Percentiles rank a stretch among this genome's conserved stretches.
phyloP scores from a whole-genome alignment of 2,329 filamentous ascomycete genomes.

The Alternaria sp. region DNA sequence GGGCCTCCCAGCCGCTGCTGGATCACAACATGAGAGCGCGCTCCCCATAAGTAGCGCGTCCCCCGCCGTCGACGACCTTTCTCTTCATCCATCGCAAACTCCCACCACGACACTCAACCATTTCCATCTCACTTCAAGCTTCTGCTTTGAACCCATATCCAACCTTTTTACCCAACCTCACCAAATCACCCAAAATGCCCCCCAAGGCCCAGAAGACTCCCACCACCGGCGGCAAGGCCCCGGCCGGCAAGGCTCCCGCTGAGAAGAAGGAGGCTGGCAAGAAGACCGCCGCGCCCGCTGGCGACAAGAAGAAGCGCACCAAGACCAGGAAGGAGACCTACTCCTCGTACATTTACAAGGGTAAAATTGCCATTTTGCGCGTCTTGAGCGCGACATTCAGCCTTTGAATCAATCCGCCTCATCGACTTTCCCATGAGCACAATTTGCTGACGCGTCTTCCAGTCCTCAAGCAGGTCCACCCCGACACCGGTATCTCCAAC shows the following conservation, averaged over 20 bases:
- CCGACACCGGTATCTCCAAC: constrained; percentile 99
- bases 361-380: constrained; percentile 62
- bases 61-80: constrained; percentile 52
- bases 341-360: constrained; percentile 99
- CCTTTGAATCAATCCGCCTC: neutral
- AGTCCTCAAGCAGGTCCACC: constrained; percentile 99
- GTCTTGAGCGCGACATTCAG: constrained; percentile 14
- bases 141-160: constrained; percentile 22
- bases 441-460: constrained; percentile 50
- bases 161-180: constrained; percentile 18
- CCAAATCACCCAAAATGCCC: constrained; percentile 73
- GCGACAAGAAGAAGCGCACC: constrained; percentile 99
- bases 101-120: constrained; percentile 40
- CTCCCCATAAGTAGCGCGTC: constrained; percentile 55
- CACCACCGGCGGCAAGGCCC: constrained; percentile 89
- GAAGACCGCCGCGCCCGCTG: constrained; percentile 92
- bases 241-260: constrained; percentile 78
- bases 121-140: constrained; percentile 30
- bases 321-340: constrained; percentile 99
- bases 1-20: constrained; percentile 44
- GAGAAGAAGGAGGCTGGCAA: constrained; percentile 99
- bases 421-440: constrained; percentile 6
- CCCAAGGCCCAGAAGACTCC: constrained; percentile 99
- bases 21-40: constrained; percentile 53
- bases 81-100: constrained; percentile 54